Base-by-base conservation (phyloP, 2,329 filamentous ascomycete species). In the Fusarium sp. region DNA sequence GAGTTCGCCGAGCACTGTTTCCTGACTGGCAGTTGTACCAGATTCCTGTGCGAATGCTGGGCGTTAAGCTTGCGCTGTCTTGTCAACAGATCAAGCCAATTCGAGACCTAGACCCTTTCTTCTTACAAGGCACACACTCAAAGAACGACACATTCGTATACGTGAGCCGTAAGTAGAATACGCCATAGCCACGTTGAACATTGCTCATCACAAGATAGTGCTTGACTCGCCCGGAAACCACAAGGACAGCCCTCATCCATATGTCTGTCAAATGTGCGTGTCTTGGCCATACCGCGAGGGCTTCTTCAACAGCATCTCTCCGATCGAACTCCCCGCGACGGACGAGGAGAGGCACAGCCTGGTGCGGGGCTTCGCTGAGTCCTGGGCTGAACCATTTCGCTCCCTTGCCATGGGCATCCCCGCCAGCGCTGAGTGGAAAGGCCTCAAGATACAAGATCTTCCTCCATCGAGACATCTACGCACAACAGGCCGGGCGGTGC, bases 51-150 rank as follows among this genome's bases (percentile, higher is more conserved):
- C 73, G 80, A 29, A 68, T 84, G 41, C 70, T 85, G 2, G 83
- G 84, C 3, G 73, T 78, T 9, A 80, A 77, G 37, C 65, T 80
- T 7, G 63, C 76, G 0, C 76, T 81, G 31, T 73, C 77, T 0
- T 69, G 75, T 0, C 72, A 77, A 14, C 71, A 82, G 35, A 75
- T 81, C 15, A 68, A 71, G 1, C 76, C 77, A 0, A 73, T 84
- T 3, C 73, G 75, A 6, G 72, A 72, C 2, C 75, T 85, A 0
- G 84, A 87, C 49, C 79, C 83, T 0, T 83, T 80, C 37, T 83
- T 86, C 45, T 76, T 86, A 17, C 83, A 86, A 46, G 83, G 83
- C 0, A 77, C 78, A 1, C 78, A 84, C 33, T 82, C 84, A 0
- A 70, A 75, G 23, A 80, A 82, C 4, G 76, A 82, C 37, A 76